Evolutionary conservation across 257 asterid species (phyloP).

Genomic region (Anisodus tanguticus): DNA sequence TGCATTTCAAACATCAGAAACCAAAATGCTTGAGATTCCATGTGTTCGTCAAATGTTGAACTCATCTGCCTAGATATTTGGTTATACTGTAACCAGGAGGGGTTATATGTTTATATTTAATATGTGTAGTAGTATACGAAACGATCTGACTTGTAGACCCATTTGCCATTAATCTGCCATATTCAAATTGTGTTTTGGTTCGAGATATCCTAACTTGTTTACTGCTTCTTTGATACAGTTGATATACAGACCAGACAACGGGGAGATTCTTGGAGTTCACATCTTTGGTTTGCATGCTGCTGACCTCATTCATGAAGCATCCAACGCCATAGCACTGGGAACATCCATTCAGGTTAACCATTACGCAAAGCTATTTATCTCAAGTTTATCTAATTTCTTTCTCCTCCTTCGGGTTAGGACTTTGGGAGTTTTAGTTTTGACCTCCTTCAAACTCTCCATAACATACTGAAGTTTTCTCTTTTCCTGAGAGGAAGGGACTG

Average conservation of each 20-base stretch:
- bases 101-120: no score
- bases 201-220: not conserved
- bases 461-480: not conserved
- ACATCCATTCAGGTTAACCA: slow-evolving; percentile 68
- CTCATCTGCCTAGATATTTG: not conserved
- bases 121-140: no score
- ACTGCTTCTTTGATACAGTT: slow-evolving; percentile 51
- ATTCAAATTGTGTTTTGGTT: not conserved
- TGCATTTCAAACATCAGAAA: not conserved
- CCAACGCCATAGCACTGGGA: slow-evolving; percentile 90
- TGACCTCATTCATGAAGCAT: slow-evolving; percentile 92
- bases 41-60: not conserved
- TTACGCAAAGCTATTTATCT: not conserved
- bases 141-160: not conserved
- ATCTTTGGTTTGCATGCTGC: slow-evolving; percentile 94
- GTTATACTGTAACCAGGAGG: not conserved
- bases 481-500: not conserved
- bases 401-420: not conserved
- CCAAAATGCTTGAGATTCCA: not conserved
- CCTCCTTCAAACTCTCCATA: not conserved
- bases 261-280: slow-evolving; percentile 95
- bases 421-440: not conserved
- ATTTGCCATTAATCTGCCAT: not conserved
- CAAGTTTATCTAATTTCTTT: not conserved
- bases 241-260: slow-evolving; percentile 86